Evolutionary conservation across 192 early-diverging fungal genomes (phyloP).

Genomic region (Chytriomyces sp.): DNA sequence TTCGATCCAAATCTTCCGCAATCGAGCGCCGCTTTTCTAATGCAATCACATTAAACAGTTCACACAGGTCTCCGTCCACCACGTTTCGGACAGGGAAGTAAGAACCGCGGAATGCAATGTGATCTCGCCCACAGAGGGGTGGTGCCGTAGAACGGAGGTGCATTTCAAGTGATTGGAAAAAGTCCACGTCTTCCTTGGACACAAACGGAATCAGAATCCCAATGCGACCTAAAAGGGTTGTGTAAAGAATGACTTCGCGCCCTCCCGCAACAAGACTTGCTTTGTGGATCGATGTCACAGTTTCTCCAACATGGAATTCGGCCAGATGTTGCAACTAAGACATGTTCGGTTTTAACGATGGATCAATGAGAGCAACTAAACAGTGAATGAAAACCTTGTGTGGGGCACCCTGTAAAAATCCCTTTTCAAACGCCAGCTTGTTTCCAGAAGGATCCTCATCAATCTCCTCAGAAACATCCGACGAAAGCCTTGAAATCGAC

Average conservation of each 20-base stretch:
- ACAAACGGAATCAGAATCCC: slow-evolving; percentile 86
- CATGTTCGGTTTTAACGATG: neutral
- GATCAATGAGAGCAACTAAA: neutral
- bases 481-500: slow-evolving; percentile 74
- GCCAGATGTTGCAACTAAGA: slow-evolving; percentile 66
- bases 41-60: slow-evolving; percentile 77
- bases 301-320: slow-evolving; percentile 88
- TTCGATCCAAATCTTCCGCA: slow-evolving; percentile 87
- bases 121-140: slow-evolving; percentile 85
- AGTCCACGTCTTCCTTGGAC: slow-evolving; percentile 88
- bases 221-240: slow-evolving; percentile 83
- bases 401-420: slow-evolving; percentile 81
- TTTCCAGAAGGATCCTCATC: slow-evolving; percentile 89
- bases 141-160: slow-evolving; percentile 77
- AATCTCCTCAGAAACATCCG: slow-evolving; percentile 68
- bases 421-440: slow-evolving; percentile 79
- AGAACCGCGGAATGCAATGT: slow-evolving; percentile 79
- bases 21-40: slow-evolving; percentile 75
- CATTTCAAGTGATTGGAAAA: slow-evolving; percentile 91
- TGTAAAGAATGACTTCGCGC: slow-evolving; percentile 87
- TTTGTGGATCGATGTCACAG: slow-evolving; percentile 78
- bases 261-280: slow-evolving; percentile 82
- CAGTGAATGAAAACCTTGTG: slow-evolving; percentile 70
- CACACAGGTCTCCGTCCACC: slow-evolving; percentile 93
- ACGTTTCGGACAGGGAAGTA: slow-evolving; percentile 75